Base-by-base conservation (phyloP, 129 eudicot genomes). In the Scalesia atractyloides region DNA sequence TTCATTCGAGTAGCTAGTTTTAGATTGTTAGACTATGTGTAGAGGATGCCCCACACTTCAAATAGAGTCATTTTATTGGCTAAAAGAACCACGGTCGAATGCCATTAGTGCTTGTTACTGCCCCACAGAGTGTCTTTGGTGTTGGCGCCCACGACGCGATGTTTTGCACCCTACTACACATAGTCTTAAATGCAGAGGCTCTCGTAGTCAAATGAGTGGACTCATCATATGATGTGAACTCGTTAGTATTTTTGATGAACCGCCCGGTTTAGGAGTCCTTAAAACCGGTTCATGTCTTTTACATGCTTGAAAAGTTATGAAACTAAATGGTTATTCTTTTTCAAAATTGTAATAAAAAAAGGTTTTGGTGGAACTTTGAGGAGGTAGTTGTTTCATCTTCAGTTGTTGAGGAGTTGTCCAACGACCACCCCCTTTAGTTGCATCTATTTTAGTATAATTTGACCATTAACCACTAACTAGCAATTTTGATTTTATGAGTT, bases 331-430 rank as follows among this genome's bases (percentile, higher is more conserved):
- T 57, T 20, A 2, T 33, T 57, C 4, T 8, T 33, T 13, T 43
- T 56, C 50, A 48, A 20, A 18, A 13, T 43, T 73, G 14, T 43
- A 19, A 11, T 41, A 56, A 14, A 20, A 5, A 59, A 34, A 14
- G 20, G 22, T 70, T 18, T 80, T 73, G 74, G 77, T 60, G 39
- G 48, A 60, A 61, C 34, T 84, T 49, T 78, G 74, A 17, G 49
- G 49, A 51, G 48, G 61, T 63, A 61, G 44, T 75, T 46, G 60
- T 51, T 65, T 66, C 69, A 46, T 79, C 30, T 79, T 30, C 1
- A 69, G 75, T 76, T 72, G 79, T 64, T 51, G 56, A 68, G 70
- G 64, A 77, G 82, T 80, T 80, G 84, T 76, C 80, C 87, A 84
- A 84, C 87, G 57, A 80, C 76, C 74, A 51, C 56, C 70, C 74